Evolutionary conservation across 2,329 filamentous ascomycete genomes (phyloP).

Genomic region (Nemania bipapillata): DNA sequence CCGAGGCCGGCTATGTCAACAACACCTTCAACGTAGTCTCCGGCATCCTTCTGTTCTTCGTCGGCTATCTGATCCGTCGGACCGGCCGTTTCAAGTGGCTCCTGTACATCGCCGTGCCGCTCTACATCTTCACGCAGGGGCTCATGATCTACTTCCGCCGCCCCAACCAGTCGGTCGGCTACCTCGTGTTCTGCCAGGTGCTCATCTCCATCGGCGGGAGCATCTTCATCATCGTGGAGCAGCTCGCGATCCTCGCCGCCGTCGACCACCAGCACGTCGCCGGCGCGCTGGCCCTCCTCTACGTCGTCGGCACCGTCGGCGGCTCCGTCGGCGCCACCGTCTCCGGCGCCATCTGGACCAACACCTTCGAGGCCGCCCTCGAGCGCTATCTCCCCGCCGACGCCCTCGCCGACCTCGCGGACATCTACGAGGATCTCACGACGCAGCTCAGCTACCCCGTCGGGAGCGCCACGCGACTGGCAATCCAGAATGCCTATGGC

Average conservation of each 20-base stretch:
- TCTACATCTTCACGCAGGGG: conserved; percentile 62
- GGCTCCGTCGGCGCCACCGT: conserved; percentile 67
- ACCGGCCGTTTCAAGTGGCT: conserved; percentile 64
- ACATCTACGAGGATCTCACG: conserved; percentile 18
- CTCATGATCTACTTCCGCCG: conserved; percentile 67
- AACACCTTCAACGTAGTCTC: conserved; percentile 57
- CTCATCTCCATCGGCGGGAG: conserved; percentile 65
- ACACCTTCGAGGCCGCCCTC: conserved; percentile 63
- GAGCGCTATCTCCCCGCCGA: conserved; percentile 57
- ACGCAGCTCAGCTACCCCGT: conserved; percentile 21
- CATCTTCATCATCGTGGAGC: conserved; percentile 64
- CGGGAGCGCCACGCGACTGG: conserved; percentile 18
- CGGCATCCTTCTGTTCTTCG: conserved; percentile 57
- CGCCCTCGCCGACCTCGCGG: conserved; percentile 1
- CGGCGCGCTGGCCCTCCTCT: conserved; percentile 64
- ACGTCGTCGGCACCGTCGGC: conserved; percentile 66
- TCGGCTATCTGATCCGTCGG: conserved; percentile 58
- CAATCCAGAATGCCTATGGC: conserved; percentile 19
- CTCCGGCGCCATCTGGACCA: conserved; percentile 69
- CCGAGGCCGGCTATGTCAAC: conserved; percentile 52
- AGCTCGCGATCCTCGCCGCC: conserved; percentile 68
- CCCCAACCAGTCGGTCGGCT: conserved; percentile 59
- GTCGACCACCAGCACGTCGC: conserved; percentile 66
- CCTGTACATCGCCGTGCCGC: conserved; percentile 50
- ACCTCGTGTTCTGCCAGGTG: conserved; percentile 67